Conservation (phyloP, 2,329 filamentous ascomycete genomes). For the Ilyonectria robusta region DNA sequence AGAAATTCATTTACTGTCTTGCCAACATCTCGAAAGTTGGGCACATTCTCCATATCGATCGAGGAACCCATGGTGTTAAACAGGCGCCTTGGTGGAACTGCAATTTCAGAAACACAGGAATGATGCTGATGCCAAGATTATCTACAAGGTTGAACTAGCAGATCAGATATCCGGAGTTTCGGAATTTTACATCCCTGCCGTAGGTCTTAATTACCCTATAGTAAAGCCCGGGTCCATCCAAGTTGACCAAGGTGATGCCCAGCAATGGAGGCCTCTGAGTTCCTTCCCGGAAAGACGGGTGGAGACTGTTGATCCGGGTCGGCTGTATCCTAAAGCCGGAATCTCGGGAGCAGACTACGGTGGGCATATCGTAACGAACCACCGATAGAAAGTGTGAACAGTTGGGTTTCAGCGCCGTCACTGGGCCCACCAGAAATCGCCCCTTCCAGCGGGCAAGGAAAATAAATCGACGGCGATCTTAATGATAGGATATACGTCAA, state of each 20-base stretch:
- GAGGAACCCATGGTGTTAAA: slow-evolving; percentile 33
- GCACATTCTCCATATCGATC: slow-evolving; percentile 56
- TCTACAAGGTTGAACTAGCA: no score
- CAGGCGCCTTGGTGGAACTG: neutral
- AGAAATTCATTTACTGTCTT: slow-evolving; percentile 73
- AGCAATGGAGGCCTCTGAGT: neutral
- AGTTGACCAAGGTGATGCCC: neutral
- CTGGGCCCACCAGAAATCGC: neutral
- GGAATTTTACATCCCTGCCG: neutral
- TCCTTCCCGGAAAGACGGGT: neutral
- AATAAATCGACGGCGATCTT: slow-evolving; percentile 12
- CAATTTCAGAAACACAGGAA: neutral
- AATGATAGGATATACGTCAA: slow-evolving; percentile 22
- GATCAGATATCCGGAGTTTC: slow-evolving; percentile 1
- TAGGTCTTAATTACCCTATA: neutral
- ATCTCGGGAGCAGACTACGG: neutral
- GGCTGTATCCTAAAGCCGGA: neutral
- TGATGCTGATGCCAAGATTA: neutral
- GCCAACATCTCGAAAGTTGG: slow-evolving; percentile 86
- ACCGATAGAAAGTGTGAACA: neutral
- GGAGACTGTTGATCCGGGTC: neutral
- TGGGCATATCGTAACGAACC: slow-evolving; percentile 2
- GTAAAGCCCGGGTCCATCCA: neutral
- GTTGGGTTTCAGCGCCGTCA: slow-evolving; percentile 14
- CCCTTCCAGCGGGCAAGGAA: slow-evolving; percentile 1